Conservation (phyloP, 495 filamentous ascomycete species). For the Eremomyces bilateralis region DNA sequence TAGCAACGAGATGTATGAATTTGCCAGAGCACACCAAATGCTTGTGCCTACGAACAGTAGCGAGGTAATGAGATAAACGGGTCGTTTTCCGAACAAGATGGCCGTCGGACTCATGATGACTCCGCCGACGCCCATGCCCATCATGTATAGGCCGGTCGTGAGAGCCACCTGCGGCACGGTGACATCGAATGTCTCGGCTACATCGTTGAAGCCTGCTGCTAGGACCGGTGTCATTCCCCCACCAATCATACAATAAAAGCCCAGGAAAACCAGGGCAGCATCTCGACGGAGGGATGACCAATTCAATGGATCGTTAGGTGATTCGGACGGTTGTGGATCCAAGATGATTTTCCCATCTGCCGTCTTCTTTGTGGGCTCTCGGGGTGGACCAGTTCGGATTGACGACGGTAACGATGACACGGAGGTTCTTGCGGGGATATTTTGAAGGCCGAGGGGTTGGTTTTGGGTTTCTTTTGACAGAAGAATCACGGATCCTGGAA, state of each 20-base stretch:
- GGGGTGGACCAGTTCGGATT: conserved; percentile 18
- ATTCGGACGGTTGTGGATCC: conserved; percentile 82
- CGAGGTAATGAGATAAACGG: conserved; percentile 67
- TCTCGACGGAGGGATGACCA: conserved; percentile 77
- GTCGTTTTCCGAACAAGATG: conserved; percentile 76
- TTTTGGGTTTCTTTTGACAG: conserved; percentile 48
- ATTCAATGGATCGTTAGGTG: conserved; percentile 78
- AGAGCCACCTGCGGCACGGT: conserved; percentile 55
- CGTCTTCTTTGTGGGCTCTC: conserved; percentile 46
- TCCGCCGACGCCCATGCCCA: conserved; percentile 73
- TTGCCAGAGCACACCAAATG: conserved; percentile 71
- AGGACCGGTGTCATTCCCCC: conserved; percentile 85
- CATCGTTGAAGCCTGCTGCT: conserved; percentile 72
- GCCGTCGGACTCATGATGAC: conserved; percentile 76
- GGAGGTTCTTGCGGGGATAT: conserved; percentile 52
- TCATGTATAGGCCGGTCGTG: conserved; percentile 88
- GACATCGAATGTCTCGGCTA: conserved; percentile 50
- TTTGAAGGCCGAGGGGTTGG: conserved; percentile 59
- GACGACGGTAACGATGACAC: conserved; percentile 49
- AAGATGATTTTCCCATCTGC: conserved; percentile 68
- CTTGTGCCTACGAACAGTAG: conserved; percentile 54
- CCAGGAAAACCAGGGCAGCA: conserved; percentile 57
- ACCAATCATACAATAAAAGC: conserved; percentile 80
- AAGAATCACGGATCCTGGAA: conserved; percentile 56
- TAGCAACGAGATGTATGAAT: conserved; percentile 58